phyloP scores from a whole-genome alignment of 768 basidiomycete species.

The Nidularia pulvinata region DNA sequence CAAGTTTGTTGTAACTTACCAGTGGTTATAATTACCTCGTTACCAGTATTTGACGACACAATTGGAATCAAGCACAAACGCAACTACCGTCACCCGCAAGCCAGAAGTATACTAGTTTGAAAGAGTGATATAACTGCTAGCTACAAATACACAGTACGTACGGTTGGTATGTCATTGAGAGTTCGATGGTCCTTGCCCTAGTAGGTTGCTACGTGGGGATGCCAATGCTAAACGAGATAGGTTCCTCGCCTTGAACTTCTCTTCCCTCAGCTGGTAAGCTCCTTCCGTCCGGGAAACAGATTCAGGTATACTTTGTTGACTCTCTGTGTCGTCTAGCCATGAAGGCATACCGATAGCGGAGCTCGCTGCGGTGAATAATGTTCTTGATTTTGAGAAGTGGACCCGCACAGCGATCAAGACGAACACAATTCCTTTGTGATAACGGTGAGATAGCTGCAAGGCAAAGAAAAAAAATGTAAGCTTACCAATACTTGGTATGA shows the following conservation, averaged over 20 bases:
- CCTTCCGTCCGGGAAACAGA: background rate
- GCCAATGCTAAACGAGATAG: background rate
- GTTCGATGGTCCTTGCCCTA: background rate
- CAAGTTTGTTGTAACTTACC: too few relatives aligned
- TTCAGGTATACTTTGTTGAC: background rate
- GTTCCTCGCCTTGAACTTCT: background rate
- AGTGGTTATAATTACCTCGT: too few relatives aligned
- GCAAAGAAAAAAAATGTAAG: background rate
- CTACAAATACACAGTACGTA: too few relatives aligned
- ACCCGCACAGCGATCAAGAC: constrained; percentile 23
- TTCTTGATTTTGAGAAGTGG: constrained; percentile 15
- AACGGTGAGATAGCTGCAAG: background rate
- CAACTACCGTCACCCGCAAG: too few relatives aligned
- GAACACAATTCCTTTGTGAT: constrained; percentile 22
- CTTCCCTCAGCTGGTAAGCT: background rate
- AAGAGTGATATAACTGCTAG: too few relatives aligned
- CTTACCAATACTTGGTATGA: constrained; percentile 26
- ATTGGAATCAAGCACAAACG: too few relatives aligned
- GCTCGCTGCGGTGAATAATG: constrained; percentile 8
- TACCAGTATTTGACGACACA: too few relatives aligned
- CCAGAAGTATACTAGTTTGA: too few relatives aligned
- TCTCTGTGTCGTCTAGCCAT: constrained; percentile 12
- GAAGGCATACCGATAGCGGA: constrained; percentile 8
- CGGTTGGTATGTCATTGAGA: background rate
- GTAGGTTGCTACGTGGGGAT: background rate